Conservation (phyloP, 306 rosid genomes). For the Argentina anserina region DNA sequence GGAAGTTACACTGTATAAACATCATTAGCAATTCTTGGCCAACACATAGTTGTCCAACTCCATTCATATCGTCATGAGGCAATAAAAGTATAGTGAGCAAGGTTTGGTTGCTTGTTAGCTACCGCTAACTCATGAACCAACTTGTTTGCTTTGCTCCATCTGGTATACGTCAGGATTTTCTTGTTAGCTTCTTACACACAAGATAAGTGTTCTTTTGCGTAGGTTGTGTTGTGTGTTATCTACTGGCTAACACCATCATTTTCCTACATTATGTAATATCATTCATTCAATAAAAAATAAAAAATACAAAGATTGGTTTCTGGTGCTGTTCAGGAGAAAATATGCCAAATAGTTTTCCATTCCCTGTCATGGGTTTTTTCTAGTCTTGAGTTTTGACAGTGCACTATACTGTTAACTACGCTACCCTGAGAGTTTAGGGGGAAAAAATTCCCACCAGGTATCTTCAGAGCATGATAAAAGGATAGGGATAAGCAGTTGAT, state of each 20-base stretch:
- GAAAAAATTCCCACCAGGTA: not conserved
- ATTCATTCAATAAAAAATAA: not conserved
- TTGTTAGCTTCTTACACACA: slow-evolving; percentile 16
- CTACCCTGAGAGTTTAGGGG: no score
- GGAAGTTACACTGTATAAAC: not conserved
- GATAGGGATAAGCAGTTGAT: not conserved
- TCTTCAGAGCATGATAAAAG: not conserved
- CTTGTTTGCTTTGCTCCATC: not conserved
- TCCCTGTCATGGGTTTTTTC: not conserved
- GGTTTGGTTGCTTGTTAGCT: slow-evolving; percentile 36
- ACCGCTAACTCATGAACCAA: slow-evolving; percentile 38
- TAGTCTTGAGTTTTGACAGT: not conserved
- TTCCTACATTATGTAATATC: not conserved
- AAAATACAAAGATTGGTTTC: not conserved
- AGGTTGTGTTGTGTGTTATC: slow-evolving; percentile 33
- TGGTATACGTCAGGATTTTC: not conserved
- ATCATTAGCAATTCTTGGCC: slow-evolving; percentile 37
- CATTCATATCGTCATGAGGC: slow-evolving; percentile 5
- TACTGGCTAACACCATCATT: slow-evolving; percentile 40
- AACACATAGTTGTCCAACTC: slow-evolving; percentile 64
- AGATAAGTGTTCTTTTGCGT: not conserved
- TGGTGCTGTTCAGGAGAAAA: not conserved
- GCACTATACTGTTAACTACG: no score
- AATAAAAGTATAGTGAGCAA: slow-evolving; percentile 7
- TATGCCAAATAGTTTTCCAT: not conserved